Percentiles rank a stretch among this genome's conserved stretches.
Evolutionary conservation across 306 rosid genomes (phyloP).

Genomic region (Vigna angularis): DNA sequence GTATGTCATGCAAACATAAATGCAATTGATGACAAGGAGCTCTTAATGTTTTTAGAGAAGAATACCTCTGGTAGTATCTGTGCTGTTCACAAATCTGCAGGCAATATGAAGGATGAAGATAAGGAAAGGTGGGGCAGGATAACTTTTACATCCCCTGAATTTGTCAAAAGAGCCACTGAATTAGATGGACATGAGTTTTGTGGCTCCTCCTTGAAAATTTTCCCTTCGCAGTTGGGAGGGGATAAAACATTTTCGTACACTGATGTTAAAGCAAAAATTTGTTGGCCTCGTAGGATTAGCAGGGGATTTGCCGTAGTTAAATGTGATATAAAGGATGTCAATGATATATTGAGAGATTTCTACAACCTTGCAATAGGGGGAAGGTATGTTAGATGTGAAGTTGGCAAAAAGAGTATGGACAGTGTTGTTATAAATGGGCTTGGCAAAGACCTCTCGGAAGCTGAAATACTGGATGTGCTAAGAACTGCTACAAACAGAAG

Average conservation of each 20-base stretch:
- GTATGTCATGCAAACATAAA: constrained; percentile 60
- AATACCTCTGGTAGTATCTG: constrained; percentile 65
- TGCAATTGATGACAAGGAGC: constrained; percentile 73
- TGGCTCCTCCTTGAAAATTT: constrained; percentile 66
- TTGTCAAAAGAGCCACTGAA: constrained; percentile 67
- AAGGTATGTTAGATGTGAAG: constrained; percentile 61
- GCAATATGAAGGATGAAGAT: constrained; percentile 59
- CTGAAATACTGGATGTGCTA: constrained; percentile 65
- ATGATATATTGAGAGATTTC: constrained; percentile 64
- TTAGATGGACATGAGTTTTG: constrained; percentile 58
- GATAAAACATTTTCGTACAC: constrained; percentile 70
- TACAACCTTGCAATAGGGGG: constrained; percentile 67
- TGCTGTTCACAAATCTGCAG: constrained; percentile 64
- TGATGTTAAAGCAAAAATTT: constrained; percentile 80
- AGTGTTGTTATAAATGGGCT: constrained; percentile 60
- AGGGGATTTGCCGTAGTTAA: constrained; percentile 72
- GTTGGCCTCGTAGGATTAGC: constrained; percentile 85
- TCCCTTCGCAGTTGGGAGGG: constrained; percentile 71
- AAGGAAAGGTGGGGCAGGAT: constrained; percentile 70
- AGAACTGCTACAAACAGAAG: constrained; percentile 67
- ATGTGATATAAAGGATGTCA: constrained; percentile 60
- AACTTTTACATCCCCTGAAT: constrained; percentile 83
- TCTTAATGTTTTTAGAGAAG: constrained; percentile 76
- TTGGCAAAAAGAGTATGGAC: constrained; percentile 53
- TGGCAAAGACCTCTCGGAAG: constrained; percentile 68